Base-by-base conservation (phyloP, 2,329 filamentous ascomycete species). In the Elsinoe necatrix region DNA sequence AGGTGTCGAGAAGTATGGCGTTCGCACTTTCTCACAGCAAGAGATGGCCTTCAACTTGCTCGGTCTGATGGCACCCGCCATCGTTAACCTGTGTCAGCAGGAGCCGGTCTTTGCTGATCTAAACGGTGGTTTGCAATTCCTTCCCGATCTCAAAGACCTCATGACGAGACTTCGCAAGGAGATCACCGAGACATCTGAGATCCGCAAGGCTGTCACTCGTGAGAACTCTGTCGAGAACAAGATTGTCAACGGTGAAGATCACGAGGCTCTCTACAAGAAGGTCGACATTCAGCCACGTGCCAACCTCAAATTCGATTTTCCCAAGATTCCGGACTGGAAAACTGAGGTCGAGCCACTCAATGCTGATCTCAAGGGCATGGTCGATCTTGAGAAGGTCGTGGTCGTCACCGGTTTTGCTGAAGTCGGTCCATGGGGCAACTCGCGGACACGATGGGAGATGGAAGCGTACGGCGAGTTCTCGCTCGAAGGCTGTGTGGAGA, bases 41-140 rank as follows among this genome's bases (percentile, higher is more conserved):
- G 93, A 98, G 74, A 98, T 98, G 93, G 93, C 93, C 14, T 98
- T 98, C 80, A 98, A 98, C 75, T 75, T 98, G 63, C 82, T 98
- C 43, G 92, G 93, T 64, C 82, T 98, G 55, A 95, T 98, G 93
- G 87, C 91, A 1, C 91, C 93, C 35, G 81, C 85, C 25, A 88
- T 98, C 65, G 91, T 95, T 64, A 90, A 98, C 69, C 82, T 98
- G 42, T 98, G 93, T 79, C 93, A 98, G 76, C 79, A 82, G 43
- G 89, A 97, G 75, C 95, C 93, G 9, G 90, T 98, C 59, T 97
- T 93, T 73, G 93, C 93, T 61, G 93, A 98, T 73, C 79, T 98
- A 54, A 98, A 98, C 75, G 93, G 95, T 68, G 95, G 93, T 64
- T 83, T 98, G 57, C 93, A 98, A 72, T 97, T 96, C 78, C 88